Percentiles rank a stretch among this genome's conserved stretches.
phyloP scores from a whole-genome alignment of 2,329 filamentous ascomycete species.

The Botrytis cinerea region DNA sequence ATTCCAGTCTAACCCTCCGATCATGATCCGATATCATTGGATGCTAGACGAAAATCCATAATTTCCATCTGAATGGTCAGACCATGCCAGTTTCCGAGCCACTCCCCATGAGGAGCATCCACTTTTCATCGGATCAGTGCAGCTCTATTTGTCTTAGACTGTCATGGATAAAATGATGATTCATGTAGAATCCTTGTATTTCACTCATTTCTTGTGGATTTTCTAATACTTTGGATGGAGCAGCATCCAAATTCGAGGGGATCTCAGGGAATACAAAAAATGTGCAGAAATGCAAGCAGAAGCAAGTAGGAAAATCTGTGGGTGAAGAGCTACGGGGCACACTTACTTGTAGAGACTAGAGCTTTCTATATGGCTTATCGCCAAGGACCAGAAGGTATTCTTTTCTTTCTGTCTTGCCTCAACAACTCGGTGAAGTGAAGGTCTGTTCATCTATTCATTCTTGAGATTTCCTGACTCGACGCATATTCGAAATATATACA shows the following conservation, averaged over 20 bases:
- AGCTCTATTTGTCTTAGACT: neutral
- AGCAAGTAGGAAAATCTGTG: slow-evolving; percentile 13
- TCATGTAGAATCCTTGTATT: slow-evolving; percentile 13
- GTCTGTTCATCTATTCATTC: neutral
- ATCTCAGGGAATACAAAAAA: neutral
- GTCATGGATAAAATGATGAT: slow-evolving; percentile 17
- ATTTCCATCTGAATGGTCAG: neutral
- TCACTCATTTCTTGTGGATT: slow-evolving; percentile 17
- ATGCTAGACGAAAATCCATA: neutral
- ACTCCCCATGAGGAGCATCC: neutral
- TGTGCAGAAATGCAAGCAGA: slow-evolving; percentile 12
- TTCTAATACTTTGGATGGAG: slow-evolving; percentile 16
- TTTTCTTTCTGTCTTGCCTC: slow-evolving; percentile 13
- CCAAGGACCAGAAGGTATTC: slow-evolving; percentile 11
- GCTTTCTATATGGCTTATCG: slow-evolving; percentile 16
- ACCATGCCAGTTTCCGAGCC: neutral
- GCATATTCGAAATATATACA: neutral
- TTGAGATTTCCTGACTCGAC: neutral
- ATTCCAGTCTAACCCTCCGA: slow-evolving; percentile 1
- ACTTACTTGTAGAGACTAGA: slow-evolving; percentile 17
- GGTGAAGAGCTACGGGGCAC: slow-evolving; percentile 8
- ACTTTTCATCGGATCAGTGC: slow-evolving; percentile 11
- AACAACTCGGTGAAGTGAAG: neutral
- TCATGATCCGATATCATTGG: slow-evolving; percentile 3
- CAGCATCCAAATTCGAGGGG: slow-evolving; percentile 2